A percentile compares a stretch with the other conserved stretches of the same genome.
These are phyloP conservation scores for Pyrus betulifolia DNA, from an alignment of 306 rosid genomes.

Conservation along the genomic window DNA sequence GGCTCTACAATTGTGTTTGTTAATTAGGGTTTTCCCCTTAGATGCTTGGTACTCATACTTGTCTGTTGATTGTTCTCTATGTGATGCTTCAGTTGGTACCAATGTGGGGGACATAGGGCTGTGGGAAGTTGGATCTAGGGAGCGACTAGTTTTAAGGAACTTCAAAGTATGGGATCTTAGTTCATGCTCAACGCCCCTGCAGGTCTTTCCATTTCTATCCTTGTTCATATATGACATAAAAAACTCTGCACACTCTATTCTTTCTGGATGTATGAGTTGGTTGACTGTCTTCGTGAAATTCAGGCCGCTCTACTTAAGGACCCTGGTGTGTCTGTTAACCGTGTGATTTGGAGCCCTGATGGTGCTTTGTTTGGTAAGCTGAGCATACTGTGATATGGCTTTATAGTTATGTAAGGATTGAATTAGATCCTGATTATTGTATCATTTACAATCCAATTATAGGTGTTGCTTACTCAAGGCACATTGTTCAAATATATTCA, in stretches of 20 bases:
- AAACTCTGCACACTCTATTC: background rate
- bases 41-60: slow-evolving; percentile 6
- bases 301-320: slow-evolving; percentile 93
- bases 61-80: background rate
- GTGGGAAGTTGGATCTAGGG: slow-evolving; percentile 97
- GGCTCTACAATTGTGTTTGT: background rate
- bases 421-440: slow-evolving; percentile 1
- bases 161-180: slow-evolving; percentile 96
- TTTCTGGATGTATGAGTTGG: slow-evolving; percentile 1
- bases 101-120: slow-evolving; percentile 87
- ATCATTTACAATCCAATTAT: slow-evolving; percentile 10
- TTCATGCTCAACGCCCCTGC: slow-evolving; percentile 85
- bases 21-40: slow-evolving; percentile 1
- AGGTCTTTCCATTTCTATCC: slow-evolving; percentile 41
- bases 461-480: slow-evolving; percentile 97
- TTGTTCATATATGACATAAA: background rate
- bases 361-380: slow-evolving; percentile 83
- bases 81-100: slow-evolving; percentile 70
- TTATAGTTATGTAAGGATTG: slow-evolving; percentile 1
- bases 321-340: slow-evolving; percentile 89
- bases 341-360: slow-evolving; percentile 98
- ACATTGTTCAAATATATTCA: slow-evolving; percentile 91
- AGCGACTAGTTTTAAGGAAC: slow-evolving; percentile 63
- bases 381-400: slow-evolving; percentile 2
- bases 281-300: slow-evolving; percentile 23